Conservation (phyloP, 148 eudicot genomes). For the Silene uniflora region DNA sequence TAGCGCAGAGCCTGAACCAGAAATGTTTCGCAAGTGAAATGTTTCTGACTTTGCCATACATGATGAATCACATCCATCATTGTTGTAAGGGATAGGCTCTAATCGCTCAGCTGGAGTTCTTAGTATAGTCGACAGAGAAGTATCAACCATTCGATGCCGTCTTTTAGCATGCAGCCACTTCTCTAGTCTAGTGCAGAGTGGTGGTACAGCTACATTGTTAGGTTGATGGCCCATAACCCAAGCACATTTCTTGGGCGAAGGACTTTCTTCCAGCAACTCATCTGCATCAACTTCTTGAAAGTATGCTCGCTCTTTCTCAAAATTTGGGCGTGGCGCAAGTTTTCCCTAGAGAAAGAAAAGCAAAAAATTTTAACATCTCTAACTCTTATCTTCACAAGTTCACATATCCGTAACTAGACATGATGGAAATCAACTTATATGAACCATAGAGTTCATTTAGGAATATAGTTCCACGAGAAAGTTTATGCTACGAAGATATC, state of each 20-base stretch:
- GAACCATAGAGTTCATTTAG: neutral
- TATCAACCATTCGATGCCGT: conserved; percentile 37
- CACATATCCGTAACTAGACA: neutral
- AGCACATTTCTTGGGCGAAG: conserved; percentile 74
- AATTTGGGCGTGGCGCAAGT: conserved; percentile 46
- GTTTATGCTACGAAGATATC: neutral
- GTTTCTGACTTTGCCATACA: conserved; percentile 29
- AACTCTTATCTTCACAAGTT: no score
- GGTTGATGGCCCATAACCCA: conserved; percentile 57
- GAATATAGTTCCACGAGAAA: neutral
- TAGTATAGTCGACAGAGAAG: conserved; percentile 64
- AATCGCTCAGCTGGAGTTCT: conserved; percentile 51
- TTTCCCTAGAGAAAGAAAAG: conserved; percentile 47
- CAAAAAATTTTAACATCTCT: neutral
- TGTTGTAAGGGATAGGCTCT: conserved; percentile 33
- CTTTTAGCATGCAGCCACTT: conserved; percentile 74
- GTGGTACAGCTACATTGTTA: conserved; percentile 39
- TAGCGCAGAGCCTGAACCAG: conserved; percentile 28
- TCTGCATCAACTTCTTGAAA: conserved; percentile 85
- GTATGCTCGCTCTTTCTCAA: conserved; percentile 78
- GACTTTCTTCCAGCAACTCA: conserved; percentile 90
- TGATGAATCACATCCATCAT: conserved; percentile 28
- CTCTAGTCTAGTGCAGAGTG: conserved; percentile 59
- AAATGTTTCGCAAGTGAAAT: conserved; percentile 19
- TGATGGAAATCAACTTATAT: neutral